Conservation (phyloP, 2,329 filamentous ascomycete genomes). For the Scleromitrula shiraiana region DNA sequence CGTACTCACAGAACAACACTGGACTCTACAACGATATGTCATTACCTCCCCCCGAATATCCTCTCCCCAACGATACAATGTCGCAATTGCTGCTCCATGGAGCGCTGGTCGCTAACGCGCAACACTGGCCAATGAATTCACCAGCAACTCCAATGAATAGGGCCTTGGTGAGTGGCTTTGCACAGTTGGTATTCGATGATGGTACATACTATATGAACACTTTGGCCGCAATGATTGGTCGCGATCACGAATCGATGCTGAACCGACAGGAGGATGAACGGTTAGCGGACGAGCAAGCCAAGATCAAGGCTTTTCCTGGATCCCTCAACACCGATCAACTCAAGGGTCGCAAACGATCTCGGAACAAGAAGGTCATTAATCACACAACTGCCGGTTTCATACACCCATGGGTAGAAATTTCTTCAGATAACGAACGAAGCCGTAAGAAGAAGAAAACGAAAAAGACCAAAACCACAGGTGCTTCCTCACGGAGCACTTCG, state of each 20-base stretch:
- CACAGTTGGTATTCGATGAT: constrained; percentile 62
- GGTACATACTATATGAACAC: constrained; percentile 74
- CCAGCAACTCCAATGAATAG: neutral
- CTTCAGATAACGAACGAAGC: neutral
- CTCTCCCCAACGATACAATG: too few species aligned
- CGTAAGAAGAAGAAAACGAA: constrained; percentile 32
- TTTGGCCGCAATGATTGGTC: constrained; percentile 62
- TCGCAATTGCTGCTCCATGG: too few species aligned
- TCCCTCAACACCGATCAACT: constrained; percentile 36
- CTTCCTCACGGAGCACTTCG: constrained; percentile 31
- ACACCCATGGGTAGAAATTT: constrained; percentile 1
- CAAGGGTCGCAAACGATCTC: constrained; percentile 38
- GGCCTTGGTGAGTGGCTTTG: constrained; percentile 30
- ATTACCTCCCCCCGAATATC: too few species aligned
- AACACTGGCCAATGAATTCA: too few species aligned
- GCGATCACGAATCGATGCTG: constrained; percentile 39
- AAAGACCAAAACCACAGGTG: constrained; percentile 39
- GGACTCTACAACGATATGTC: too few species aligned
- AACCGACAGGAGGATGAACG: neutral
- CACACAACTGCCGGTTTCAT: constrained; percentile 62
- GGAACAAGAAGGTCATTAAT: constrained; percentile 55
- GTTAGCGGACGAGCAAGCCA: constrained; percentile 1
- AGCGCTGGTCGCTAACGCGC: too few species aligned
- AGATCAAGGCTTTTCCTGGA: constrained; percentile 39
- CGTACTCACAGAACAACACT: too few species aligned